Evolutionary conservation across 2,329 filamentous ascomycete genomes (phyloP), one percentile per base, ranked within the genome.

Genomic region (Neobulgaria alba): DNA sequence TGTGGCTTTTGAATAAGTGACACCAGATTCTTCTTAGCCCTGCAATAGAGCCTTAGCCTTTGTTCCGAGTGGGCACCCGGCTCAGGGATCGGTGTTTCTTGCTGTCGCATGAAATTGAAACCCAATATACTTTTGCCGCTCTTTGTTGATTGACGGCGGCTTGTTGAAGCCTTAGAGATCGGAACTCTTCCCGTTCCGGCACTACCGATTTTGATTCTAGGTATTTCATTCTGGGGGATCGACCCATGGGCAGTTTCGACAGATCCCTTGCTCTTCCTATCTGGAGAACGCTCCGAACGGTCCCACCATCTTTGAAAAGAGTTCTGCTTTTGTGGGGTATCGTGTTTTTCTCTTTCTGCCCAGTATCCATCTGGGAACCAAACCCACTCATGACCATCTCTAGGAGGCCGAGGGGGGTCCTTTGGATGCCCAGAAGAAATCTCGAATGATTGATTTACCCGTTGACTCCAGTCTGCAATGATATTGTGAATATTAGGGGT

Each of bases 301-400:
- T 36, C 46, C 45, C 50, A 51, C 46, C 49, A 50, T 33, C 36
- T 52, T 16, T 41, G 43, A 16, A 37, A 29, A 3, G 39, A 29
- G 9, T 17, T 33, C 33, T 40, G 19, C 8, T 41, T 49, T 23
- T 31, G 36, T 26, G 36, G 17, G 10, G 37, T 7, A 18, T 46
- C 47, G 5, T 31, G 35, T n/a, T 60, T 48, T 46, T 68, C 62
- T n/a, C 75, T 65, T 57, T 78, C 75, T n/a, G 75, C 75, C 74
- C 73, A 78, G 54, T 75, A 79, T 4, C 75, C 75, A 38, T 68
- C 70, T 1, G 75, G 74, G 54, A 74, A 77, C 75, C 74, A 78
- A 17, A 78, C 75, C 75, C 73, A 79, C 61, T 79, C 75, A 52
- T 60, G 66, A 30, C 74, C 73, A 33, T 69, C 65, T 36, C 60